Base-by-base conservation (phyloP, 192 early-diverging fungal genomes). In the Entomortierella parvispora region DNA sequence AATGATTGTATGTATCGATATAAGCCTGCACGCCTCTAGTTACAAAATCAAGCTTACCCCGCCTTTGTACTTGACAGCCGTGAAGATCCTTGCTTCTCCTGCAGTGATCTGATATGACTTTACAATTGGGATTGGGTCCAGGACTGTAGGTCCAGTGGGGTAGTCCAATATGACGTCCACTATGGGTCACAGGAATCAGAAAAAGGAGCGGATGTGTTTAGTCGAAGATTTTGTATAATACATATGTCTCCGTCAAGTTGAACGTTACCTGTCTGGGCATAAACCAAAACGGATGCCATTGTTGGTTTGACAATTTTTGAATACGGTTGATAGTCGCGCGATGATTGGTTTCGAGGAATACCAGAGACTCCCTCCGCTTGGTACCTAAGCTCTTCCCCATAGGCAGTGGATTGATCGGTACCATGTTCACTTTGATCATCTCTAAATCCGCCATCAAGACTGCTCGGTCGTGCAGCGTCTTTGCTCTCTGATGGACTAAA, bases 61-160 rank as follows among this genome's bases (percentile, higher is more conserved):
- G 23, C 81, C 83, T 58, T 81, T 68, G 54, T 88, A 79, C 53
- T 86, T 86, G 15, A 82, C 81, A 0, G 63, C 87, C 26, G 75
- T 67, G 63, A 85, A 86, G 49, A 81, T 84, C 51, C 79, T 69
- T 23, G 85, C 80, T 5, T 88, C 85, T 18, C 74, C 34, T 4
- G 62, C 61, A 45, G 58, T 69, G 45, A 75, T 75, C 26, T 69
- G 63, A 40, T 74, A 74, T 7, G 80, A 62, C 60, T 80, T 81
- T 20, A 67, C 37, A 22, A 51, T 43, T 15, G 56, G 52, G 11
- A 55, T 26, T 1, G 64, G 78, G 31, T 59, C 70, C 2, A 68
- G 34, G 3, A 55, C 48, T 4, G 68, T 72, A 11, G 80, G 37
- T 9, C 28, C 33, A 14, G 60, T 63, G 12, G 70, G 67, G 26